Evolutionary conservation across 2,329 filamentous ascomycete genomes (phyloP).

Genomic region (Rhinocladiella similis): DNA sequence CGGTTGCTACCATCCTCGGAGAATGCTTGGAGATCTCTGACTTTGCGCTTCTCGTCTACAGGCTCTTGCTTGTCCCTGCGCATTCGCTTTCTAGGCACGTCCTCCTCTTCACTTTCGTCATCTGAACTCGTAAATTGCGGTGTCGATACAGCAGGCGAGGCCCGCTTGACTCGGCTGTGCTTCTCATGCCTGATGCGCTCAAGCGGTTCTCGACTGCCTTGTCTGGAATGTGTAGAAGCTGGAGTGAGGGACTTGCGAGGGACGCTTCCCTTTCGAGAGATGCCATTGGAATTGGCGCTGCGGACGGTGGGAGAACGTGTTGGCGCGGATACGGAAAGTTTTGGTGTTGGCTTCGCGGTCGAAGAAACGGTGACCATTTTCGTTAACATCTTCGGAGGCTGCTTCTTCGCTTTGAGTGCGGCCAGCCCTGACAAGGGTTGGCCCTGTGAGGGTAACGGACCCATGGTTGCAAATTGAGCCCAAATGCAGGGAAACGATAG

Average conservation of each 20-base stretch:
- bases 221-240: slow-evolving; percentile 21
- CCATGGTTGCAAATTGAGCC: slow-evolving; percentile 3
- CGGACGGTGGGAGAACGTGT: not conserved
- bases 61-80: slow-evolving; percentile 43
- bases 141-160: slow-evolving; percentile 28
- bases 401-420: slow-evolving; percentile 24
- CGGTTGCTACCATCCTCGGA: slow-evolving; percentile 39
- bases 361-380: slow-evolving; percentile 19
- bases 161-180: slow-evolving; percentile 18
- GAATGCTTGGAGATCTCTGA: slow-evolving; percentile 49
- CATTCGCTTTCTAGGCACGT: slow-evolving; percentile 38
- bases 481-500: not conserved
- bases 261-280: slow-evolving; percentile 6
- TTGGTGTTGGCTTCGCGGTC: slow-evolving; percentile 8
- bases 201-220: slow-evolving; percentile 25
- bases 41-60: slow-evolving; percentile 43
- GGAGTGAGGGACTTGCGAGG: slow-evolving; percentile 26
- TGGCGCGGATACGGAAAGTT: slow-evolving; percentile 4
- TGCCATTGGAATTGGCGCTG: slow-evolving; percentile 14
- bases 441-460: slow-evolving; percentile 17
- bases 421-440: slow-evolving; percentile 21
- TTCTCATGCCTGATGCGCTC: slow-evolving; percentile 24
- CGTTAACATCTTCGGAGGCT: slow-evolving; percentile 23
- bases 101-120: slow-evolving; percentile 34
- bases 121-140: slow-evolving; percentile 31